These are phyloP conservation scores for Miamiensis avidus DNA, from an alignment of 169 alveolate genomes.

Conservation along the genomic window DNA sequence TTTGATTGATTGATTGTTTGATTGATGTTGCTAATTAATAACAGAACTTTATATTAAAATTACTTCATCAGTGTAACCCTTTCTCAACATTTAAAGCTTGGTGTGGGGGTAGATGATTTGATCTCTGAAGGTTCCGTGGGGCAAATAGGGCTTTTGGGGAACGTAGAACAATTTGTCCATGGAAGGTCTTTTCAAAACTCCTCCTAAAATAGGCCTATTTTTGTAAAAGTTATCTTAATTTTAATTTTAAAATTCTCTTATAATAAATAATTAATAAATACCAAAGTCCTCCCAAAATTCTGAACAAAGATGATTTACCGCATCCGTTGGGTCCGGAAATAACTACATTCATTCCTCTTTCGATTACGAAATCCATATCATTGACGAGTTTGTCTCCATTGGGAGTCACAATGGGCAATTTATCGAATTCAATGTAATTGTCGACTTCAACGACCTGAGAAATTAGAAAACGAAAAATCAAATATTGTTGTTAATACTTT, in stretches of 20 bases:
- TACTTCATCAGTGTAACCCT: slow-evolving; percentile 56
- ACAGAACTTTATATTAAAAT: not conserved
- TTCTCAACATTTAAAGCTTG: slow-evolving; percentile 51
- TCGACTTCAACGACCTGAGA: slow-evolving; percentile 46
- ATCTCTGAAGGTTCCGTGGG: slow-evolving; percentile 87
- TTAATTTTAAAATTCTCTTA: not conserved
- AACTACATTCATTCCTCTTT: slow-evolving; percentile 81
- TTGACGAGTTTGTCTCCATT: slow-evolving; percentile 78
- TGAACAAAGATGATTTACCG: slow-evolving; percentile 86
- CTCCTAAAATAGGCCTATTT: slow-evolving; percentile 72
- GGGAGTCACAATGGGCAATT: slow-evolving; percentile 85
- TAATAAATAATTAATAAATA: no score
- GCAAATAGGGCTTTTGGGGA: slow-evolving; percentile 90
- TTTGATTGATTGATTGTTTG: no score
- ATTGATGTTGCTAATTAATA: no score
- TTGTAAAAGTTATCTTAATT: no score
- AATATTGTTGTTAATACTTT: no score
- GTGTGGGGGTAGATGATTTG: slow-evolving; percentile 82
- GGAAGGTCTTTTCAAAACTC: slow-evolving; percentile 73
- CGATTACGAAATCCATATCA: slow-evolving; percentile 62
- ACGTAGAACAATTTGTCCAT: slow-evolving; percentile 78
- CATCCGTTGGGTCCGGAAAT: slow-evolving; percentile 91
- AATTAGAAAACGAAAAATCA: no score
- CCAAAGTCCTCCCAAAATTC: slow-evolving; percentile 89
- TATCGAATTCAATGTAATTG: slow-evolving; percentile 61